These are phyloP conservation scores for Jamesozyma piceae DNA, from an alignment of 805 yeast species.

Conservation along the genomic window DNA sequence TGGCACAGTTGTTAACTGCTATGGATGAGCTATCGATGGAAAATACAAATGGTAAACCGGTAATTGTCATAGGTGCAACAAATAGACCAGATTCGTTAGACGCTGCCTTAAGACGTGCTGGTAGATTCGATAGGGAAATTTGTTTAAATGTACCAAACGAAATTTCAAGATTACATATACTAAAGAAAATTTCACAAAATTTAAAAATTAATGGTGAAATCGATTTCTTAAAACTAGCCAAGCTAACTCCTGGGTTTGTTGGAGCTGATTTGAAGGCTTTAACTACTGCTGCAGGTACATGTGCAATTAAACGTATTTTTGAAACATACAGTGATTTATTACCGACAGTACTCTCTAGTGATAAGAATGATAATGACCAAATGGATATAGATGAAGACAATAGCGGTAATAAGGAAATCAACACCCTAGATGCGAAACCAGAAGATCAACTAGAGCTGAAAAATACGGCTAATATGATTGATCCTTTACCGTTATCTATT, in stretches of 20 bases:
- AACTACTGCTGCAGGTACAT: slow-evolving; percentile 89
- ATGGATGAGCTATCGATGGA: slow-evolving; percentile 88
- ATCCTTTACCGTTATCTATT: slow-evolving; percentile 42
- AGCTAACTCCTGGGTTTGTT: slow-evolving; percentile 92
- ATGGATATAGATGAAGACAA: slow-evolving; percentile 2
- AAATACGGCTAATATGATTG: slow-evolving; percentile 29
- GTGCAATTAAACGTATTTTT: slow-evolving; percentile 88
- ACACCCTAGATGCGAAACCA: not conserved
- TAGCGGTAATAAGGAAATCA: too few relatives aligned
- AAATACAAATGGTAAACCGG: slow-evolving; percentile 87
- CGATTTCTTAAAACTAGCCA: slow-evolving; percentile 67
- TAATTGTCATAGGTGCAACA: slow-evolving; percentile 90
- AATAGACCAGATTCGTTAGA: slow-evolving; percentile 94
- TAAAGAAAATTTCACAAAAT: slow-evolving; percentile 59
- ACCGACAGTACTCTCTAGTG: not conserved
- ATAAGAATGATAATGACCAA: slow-evolving; percentile 5
- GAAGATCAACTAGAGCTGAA: slow-evolving; percentile 11
- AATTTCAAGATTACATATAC: slow-evolving; percentile 62
- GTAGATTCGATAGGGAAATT: slow-evolving; percentile 91
- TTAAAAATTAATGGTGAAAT: slow-evolving; percentile 62
- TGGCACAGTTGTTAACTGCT: slow-evolving; percentile 87
- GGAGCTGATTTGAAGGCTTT: slow-evolving; percentile 95
- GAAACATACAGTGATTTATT: slow-evolving; percentile 34
- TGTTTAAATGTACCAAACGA: slow-evolving; percentile 93
- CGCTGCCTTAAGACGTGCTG: slow-evolving; percentile 91